Percentiles rank a stretch among this genome's conserved stretches.
These are phyloP conservation scores for Grifola frondosa DNA, from an alignment of 1,284 basidiomycete species.

Conservation along the genomic window DNA sequence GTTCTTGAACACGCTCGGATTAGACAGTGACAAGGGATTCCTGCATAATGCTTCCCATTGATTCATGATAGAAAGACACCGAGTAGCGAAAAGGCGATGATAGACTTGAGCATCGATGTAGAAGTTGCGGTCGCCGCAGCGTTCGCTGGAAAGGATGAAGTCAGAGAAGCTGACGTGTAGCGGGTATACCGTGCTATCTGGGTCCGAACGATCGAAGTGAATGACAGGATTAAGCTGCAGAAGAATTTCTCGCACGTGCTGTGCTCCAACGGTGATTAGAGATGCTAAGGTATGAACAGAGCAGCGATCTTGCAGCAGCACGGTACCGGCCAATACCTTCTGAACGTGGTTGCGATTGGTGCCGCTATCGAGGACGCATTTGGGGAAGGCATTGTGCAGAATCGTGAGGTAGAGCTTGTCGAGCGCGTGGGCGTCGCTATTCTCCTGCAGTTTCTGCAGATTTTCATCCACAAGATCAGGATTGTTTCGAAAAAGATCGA, in stretches of 20 bases:
- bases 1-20: background rate
- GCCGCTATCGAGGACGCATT: background rate
- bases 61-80: conserved; percentile 6
- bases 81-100: conserved; percentile 5
- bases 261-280: background rate
- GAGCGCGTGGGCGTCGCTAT: too few relatives aligned
- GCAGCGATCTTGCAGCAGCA: conserved; percentile 8
- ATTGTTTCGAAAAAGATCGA: conserved; percentile 6
- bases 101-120: conserved; percentile 4
- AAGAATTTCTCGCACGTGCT: conserved; percentile 2
- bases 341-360: conserved; percentile 2
- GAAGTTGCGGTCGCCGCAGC: conserved; percentile 8
- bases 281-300: conserved; percentile 4
- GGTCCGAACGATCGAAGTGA: conserved; percentile 1
- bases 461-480: conserved; percentile 5
- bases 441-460: conserved; percentile 5
- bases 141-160: conserved; percentile 7
- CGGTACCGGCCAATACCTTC: conserved; percentile 6
- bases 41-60: conserved; percentile 1
- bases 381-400: conserved; percentile 8
- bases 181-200: conserved; percentile 2
- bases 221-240: conserved; percentile 8
- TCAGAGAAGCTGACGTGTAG: conserved; percentile 10
- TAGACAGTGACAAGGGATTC: too few relatives aligned
- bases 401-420: conserved; percentile 12